Base-by-base conservation (phyloP, 805 yeast genomes). In the Ogataea degrootiae region DNA sequence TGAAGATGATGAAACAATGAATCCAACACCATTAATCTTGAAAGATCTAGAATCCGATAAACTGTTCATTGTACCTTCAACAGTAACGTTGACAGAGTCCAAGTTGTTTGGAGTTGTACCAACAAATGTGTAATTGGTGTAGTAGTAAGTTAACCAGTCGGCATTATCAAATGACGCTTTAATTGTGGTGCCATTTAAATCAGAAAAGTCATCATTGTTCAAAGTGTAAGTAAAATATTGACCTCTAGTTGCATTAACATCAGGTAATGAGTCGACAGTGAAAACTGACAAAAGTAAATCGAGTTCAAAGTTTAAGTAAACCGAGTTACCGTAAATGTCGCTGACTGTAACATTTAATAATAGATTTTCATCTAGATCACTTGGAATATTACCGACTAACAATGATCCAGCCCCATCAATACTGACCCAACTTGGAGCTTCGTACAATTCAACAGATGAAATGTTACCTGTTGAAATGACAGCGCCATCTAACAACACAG, bases 171-270 rank as follows among this genome's bases (percentile, higher is more conserved):
- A 74, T 4, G 66, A 59, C 5, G 79, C 79, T 2, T 72, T 56
- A 6, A 86, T 65, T 21, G 69, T 63, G 1, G 90, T 80, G 16
- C 68, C 61, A 43, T 73, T 65, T 56, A 63, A 68, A 55, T 82
- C 77, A 2, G 85, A 77, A 61, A 87, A 83, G 54, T 74, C 76
- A 4, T 83, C 70, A 21, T 77, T 67, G 43, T 76, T 58, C 48
- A 87, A 69, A 50, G 74, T 69, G 59, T 82, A 82, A 56, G 72
- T 67, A 58, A 87, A 85, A 65, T 65, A 84, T 42, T 71, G 65
- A 39, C 83, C 86, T 47, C 75, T 71, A 1, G 92, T 84, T 7
- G 88, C 92, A 62, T 86, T 85, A 6, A 82, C 76, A 52, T 79
- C 70, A 11, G 81, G 73, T 45, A 85, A 66, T 1, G 71, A 58